Base-by-base conservation (phyloP, 306 rosid genomes). In the Mimosa bimucronata region DNA sequence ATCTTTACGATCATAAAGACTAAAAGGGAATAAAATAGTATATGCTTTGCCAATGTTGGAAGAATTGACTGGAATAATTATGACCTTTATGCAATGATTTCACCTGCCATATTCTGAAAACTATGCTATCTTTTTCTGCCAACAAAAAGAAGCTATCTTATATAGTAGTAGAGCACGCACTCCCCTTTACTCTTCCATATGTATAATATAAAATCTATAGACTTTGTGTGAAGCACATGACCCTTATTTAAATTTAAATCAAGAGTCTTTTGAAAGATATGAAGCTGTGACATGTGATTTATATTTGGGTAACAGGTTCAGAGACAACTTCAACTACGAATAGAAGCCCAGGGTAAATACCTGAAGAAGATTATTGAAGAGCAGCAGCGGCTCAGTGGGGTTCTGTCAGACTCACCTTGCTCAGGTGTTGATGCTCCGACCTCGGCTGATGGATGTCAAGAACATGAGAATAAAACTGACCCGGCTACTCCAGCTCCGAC, bases 321-420 rank as follows among this genome's bases (percentile, higher is more conserved):
- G 86, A 88, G 94, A 83, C 97, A 92, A 81, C 90, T 92, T 42
- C 96, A 91, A 75, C 80, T 92, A 57, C 84, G 97, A 19, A 92
- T 92, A 80, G 97, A 92, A 87, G 97, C 97, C 11, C 97, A 92
- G 77, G 97, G 94, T 50, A 91, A 92, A 71, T 92, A 90, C 85
- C 81, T 92, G 89, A 92, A 89, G 89, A 92, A 92, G 89, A 92
- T 91, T 77, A 90, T 92, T 8, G 97, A 92, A 87, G 97, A 92
- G 86, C 97, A 92, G 75, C 97, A 89, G 60, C 86, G 86, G 72
- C 88, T 89, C 55, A 53, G 86, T 74, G 94, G 97, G 70, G 92
- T 88, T 79, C 83, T 85, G 71, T 87, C 92, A 42, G 97, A 86
- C 67, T 85, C 79, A 74, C 89, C 89, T 12, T 82, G 46, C 69